Percentiles rank a stretch among this genome's conserved stretches.
These are phyloP conservation scores for Colletotrichum lindemuthianum DNA, from an alignment of 2,329 filamentous ascomycete genomes.

Conservation along the genomic window DNA sequence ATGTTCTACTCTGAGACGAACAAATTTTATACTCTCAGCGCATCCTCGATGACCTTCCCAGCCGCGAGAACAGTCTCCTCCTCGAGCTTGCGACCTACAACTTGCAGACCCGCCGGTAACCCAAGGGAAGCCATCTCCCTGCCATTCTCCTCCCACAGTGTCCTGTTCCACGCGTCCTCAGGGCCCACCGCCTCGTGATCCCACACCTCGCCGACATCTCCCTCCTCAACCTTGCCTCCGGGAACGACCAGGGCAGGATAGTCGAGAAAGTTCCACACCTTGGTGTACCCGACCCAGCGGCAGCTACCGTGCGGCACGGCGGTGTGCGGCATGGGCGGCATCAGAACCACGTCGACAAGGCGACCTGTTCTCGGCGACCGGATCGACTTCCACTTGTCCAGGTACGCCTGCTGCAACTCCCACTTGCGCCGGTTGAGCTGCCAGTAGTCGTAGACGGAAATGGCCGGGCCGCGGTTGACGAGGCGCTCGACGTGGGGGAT, in stretches of 20 bases:
- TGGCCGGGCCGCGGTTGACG: conserved; percentile 60
- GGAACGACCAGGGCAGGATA: conserved; percentile 49
- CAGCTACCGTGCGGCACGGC: conserved; percentile 56
- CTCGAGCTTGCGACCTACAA: conserved; percentile 23
- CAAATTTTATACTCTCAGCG: neutral
- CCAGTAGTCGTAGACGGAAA: conserved; percentile 74
- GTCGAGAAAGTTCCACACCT: conserved; percentile 51
- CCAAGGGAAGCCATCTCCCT: neutral
- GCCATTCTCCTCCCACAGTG: conserved; percentile 5
- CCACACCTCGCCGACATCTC: conserved; percentile 49
- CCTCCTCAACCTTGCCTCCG: conserved; percentile 47
- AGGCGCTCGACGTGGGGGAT: conserved; percentile 68
- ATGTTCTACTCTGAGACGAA: too few species aligned
- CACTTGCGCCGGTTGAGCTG: conserved; percentile 70
- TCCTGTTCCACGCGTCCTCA: conserved; percentile 24
- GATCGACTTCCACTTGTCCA: conserved; percentile 66
- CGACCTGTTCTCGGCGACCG: conserved; percentile 54
- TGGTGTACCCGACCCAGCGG: conserved; percentile 60
- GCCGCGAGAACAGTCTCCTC: conserved; percentile 24
- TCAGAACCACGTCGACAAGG: conserved; percentile 64
- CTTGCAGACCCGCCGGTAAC: conserved; percentile 21
- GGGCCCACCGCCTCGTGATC: neutral
- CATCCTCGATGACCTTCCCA: conserved; percentile 20
- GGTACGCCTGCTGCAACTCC: conserved; percentile 50
- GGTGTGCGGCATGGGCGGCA: conserved; percentile 69